Percentiles rank a stretch among this genome's conserved stretches.
Evolutionary conservation across 352 stramenopile species (phyloP).

Genomic region (Pythium aristosporum): DNA sequence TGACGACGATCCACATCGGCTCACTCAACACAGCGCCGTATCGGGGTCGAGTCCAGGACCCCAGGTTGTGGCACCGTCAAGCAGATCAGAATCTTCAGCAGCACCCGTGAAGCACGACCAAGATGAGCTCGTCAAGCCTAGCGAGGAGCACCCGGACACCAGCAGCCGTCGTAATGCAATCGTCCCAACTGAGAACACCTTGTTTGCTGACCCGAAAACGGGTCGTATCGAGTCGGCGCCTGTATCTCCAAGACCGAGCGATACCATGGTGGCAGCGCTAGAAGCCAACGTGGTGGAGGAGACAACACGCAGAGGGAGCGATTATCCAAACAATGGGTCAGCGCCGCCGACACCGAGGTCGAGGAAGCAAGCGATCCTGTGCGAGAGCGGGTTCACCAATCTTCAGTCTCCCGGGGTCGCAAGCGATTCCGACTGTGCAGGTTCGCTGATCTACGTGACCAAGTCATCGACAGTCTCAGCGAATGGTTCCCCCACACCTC

Average conservation of each 20-base stretch:
- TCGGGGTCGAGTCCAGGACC: background rate
- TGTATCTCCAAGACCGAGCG: background rate
- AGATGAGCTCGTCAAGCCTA: background rate
- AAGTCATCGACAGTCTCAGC: background rate
- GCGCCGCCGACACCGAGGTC: background rate
- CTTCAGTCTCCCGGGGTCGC: background rate
- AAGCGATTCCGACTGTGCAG: background rate
- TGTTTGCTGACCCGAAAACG: slow-evolving; percentile 8
- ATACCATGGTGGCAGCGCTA: slow-evolving; percentile 5
- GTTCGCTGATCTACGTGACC: background rate
- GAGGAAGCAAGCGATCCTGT: background rate
- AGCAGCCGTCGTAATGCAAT: background rate
- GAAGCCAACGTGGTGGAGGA: background rate
- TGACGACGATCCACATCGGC: background rate
- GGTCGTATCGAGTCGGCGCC: slow-evolving; percentile 2
- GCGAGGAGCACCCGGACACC: background rate
- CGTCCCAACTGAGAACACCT: slow-evolving; percentile 16
- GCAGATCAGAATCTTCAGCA: background rate
- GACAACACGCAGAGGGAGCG: too few species aligned
- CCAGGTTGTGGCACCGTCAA: background rate
- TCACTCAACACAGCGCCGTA: background rate
- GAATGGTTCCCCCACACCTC: background rate
- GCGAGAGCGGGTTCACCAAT: background rate
- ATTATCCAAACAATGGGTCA: too few species aligned
- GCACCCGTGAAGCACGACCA: background rate